A percentile compares a stretch with the other conserved stretches of the same genome.
phyloP scores from a whole-genome alignment of 306 rosid species.

The Vigna reflexopilosa region DNA sequence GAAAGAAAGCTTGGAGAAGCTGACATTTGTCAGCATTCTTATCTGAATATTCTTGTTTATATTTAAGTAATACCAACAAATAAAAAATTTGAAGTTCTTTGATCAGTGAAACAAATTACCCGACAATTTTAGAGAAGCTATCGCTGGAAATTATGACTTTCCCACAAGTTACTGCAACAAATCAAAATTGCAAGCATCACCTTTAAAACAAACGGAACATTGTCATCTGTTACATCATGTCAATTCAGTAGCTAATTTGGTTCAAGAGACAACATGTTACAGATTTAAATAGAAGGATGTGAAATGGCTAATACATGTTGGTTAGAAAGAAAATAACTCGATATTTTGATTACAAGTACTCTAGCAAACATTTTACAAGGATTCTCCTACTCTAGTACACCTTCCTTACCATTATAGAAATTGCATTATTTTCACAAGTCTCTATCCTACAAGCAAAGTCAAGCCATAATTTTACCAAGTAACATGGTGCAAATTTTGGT shows the following conservation, averaged over 20 bases:
- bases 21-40: neutral
- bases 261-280: neutral
- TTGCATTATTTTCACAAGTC: slow-evolving; percentile 10
- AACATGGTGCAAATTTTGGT: slow-evolving; percentile 22
- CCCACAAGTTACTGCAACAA: neutral
- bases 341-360: neutral
- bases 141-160: neutral
- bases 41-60: neutral
- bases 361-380: neutral
- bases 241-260: slow-evolving; percentile 11
- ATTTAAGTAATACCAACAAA: neutral
- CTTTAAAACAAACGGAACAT: neutral
- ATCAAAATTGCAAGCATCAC: neutral
- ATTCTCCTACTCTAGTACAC: neutral
- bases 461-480: slow-evolving; percentile 12
- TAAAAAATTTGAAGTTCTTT: neutral
- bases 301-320: slow-evolving; percentile 13
- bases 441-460: neutral
- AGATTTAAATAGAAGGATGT: neutral
- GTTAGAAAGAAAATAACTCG: slow-evolving; percentile 20
- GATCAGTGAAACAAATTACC: neutral
- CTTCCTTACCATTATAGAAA: slow-evolving; percentile 4
- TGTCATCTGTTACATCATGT: neutral
- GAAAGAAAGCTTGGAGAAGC: neutral
- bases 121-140: neutral